phyloP scores from a whole-genome alignment of 2,329 filamentous ascomycete species.

The Zymoseptoria tritici region DNA sequence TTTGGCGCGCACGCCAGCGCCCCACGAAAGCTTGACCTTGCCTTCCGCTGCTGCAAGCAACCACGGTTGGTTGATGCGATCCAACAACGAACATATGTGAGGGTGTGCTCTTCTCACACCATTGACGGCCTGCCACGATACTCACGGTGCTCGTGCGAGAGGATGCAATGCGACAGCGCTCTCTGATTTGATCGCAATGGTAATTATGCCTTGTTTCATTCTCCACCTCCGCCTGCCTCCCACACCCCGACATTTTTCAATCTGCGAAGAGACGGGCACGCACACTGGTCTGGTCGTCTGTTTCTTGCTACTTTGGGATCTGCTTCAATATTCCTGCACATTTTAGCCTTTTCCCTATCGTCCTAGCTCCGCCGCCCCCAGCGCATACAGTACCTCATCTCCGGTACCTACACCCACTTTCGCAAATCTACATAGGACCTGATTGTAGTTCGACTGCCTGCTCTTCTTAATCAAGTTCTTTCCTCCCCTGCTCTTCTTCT shows the following conservation, averaged over 20 bases:
- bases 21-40: background rate
- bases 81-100: background rate
- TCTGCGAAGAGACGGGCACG: background rate
- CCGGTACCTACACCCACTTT: background rate
- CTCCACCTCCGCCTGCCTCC: background rate
- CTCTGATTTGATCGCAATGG: background rate
- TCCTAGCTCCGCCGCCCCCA: background rate
- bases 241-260: background rate
- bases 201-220: background rate
- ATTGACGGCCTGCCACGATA: background rate
- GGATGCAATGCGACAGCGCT: background rate
- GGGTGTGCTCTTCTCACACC: background rate
- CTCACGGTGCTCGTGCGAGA: background rate
- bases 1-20: background rate
- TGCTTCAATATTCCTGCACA: background rate
- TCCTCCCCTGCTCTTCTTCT: conserved; percentile 5
- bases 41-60: background rate
- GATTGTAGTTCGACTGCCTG: background rate
- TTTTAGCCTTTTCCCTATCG: background rate
- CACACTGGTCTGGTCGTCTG: background rate
- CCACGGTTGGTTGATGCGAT: background rate
- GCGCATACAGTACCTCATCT: background rate
- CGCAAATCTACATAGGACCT: background rate
- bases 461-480: background rate
- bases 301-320: background rate